Evolutionary conservation across 306 rosid genomes (phyloP).

Genomic region (Gastrolobium bilobum): DNA sequence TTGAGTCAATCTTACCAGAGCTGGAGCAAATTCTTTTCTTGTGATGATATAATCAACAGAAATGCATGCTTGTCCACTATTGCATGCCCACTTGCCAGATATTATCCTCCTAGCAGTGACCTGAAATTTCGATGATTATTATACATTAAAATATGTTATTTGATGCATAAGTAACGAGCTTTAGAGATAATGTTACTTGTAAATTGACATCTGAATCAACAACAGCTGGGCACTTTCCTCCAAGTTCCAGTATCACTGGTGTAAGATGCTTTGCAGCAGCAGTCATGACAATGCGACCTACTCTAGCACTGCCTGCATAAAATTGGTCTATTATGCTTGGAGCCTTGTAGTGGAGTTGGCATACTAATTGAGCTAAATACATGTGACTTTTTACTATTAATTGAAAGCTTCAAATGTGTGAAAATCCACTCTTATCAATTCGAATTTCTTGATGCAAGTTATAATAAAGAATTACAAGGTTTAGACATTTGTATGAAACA

Average conservation of each 20-base stretch:
- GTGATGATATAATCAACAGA: conserved; percentile 83
- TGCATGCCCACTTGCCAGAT: conserved; percentile 84
- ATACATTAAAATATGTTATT: not conserved
- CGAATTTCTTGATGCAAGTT: conserved; percentile 28
- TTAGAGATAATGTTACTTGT: conserved; percentile 55
- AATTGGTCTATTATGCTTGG: conserved; percentile 29
- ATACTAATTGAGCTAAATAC: conserved; percentile 21
- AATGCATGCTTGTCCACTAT: conserved; percentile 89
- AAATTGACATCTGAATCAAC: conserved; percentile 78
- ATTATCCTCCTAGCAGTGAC: conserved; percentile 79
- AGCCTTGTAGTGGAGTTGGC: conserved; percentile 20
- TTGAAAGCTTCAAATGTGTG: conserved; percentile 8
- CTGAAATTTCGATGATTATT: conserved; percentile 51
- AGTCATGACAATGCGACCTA: conserved; percentile 89
- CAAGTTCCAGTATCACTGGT: conserved; percentile 84
- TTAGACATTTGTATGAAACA: conserved; percentile 14
- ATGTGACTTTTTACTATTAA: not conserved
- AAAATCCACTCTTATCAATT: not conserved
- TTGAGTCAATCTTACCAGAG: conserved; percentile 61
- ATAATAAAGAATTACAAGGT: not conserved
- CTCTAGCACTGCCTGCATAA: conserved; percentile 81
- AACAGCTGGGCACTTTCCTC: conserved; percentile 93
- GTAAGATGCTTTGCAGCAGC: conserved; percentile 97
- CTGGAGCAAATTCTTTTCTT: conserved; percentile 76
- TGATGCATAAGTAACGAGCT: conserved; percentile 16